phyloP scores from a whole-genome alignment of 192 early-diverging fungal species.

The Podila epigama region DNA sequence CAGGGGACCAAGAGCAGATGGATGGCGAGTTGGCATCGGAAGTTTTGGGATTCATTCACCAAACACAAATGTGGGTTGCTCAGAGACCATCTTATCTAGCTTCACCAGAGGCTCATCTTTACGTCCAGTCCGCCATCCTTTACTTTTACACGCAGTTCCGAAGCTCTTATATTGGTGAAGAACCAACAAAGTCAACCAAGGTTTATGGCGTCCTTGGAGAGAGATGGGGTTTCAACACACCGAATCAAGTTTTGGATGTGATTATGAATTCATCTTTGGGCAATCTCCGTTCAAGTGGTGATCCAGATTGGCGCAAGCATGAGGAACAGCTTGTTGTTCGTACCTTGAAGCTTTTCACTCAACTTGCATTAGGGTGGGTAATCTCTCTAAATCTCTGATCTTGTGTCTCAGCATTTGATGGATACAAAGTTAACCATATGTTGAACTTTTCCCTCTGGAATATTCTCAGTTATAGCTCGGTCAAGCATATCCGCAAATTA shows the following conservation, averaged over 20 bases:
- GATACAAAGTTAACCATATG: too few species aligned
- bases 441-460: too few species aligned
- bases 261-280: constrained; percentile 59
- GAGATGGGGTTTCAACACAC: constrained; percentile 72
- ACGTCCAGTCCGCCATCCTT: constrained; percentile 82
- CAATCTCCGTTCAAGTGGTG: constrained; percentile 37
- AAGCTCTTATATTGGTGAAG: constrained; percentile 83
- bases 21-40: constrained; percentile 80
- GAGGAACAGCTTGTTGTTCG: constrained; percentile 46
- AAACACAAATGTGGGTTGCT: constrained; percentile 60
- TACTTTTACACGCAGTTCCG: constrained; percentile 82
- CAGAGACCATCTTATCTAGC: constrained; percentile 59
- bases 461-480: constrained; percentile 79
- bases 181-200: constrained; percentile 61
- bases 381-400: too few species aligned
- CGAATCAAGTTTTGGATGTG: constrained; percentile 64
- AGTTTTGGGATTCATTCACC: constrained; percentile 73
- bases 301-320: constrained; percentile 35
- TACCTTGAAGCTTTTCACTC: constrained; percentile 78
- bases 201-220: constrained; percentile 72
- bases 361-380: constrained; percentile 73
- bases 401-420: too few species aligned
- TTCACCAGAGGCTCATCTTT: constrained; percentile 59
- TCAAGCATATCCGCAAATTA: constrained; percentile 79
- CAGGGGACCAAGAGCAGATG: constrained; percentile 80